Evolutionary conservation across 2,329 filamentous ascomycete genomes (phyloP), one percentile per base, ranked within the genome.

Genomic region (Calonectria naviculata): DNA sequence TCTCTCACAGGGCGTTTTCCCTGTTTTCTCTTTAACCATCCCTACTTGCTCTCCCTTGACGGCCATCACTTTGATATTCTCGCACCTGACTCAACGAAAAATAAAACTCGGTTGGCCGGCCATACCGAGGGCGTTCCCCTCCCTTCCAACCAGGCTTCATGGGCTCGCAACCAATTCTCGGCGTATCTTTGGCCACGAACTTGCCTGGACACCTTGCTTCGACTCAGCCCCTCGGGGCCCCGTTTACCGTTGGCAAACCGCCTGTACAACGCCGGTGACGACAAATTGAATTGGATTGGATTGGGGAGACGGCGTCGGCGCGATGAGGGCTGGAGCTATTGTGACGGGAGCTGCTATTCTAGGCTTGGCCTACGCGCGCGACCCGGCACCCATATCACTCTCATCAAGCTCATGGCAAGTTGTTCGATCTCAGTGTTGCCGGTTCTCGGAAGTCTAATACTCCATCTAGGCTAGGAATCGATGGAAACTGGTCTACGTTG

Each of bases 401-500:
- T 71, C 74, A 9, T 52, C 76, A 4, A 73, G 76, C 17, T 60
- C 61, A 65, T 79, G 78, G 78, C 71, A 73, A 60, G 76, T 73
- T 26, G 13, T 44, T 31, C 13, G 26, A 7, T 3, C n/a, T 34
- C 19, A 28, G 17, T 21, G 1, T 63, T 26, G 15, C 34, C 26
- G 8, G 41, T 8, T 5, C 5, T 26, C 34, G 2, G n/a, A n/a
- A 38, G 19, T 41, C 71, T 79, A 71, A 79, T 24, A 15, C 15
- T 44, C 29, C 15, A 38, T 46, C 42, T 66, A 91, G 89, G 90
- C 87, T 89, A 72, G 91, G 91, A 58, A 86, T 89, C 74, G 92
- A 94, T 79, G 93, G 93, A 12, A 87, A 87, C 73, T 95, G 93
- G 93, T 94, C 93, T 19, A 90, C 92, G 8, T 90, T 94, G 74